Conservation (phyloP, 768 basidiomycete species). For the Mycena venus region DNA sequence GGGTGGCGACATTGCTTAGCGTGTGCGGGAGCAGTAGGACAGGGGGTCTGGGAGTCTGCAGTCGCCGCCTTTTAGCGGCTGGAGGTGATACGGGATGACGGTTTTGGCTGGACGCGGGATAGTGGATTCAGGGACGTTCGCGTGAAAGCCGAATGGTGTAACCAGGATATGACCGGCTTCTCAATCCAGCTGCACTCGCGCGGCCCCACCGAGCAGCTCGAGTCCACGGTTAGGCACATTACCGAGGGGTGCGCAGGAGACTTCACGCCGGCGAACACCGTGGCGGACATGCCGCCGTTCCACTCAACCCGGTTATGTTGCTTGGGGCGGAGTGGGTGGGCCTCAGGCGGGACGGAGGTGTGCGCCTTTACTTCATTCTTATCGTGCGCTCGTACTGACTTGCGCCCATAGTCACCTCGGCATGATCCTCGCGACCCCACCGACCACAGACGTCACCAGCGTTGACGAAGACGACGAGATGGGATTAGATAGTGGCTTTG, state of each 20-base stretch:
- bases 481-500: background rate
- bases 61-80: constrained; percentile 72
- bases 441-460: background rate
- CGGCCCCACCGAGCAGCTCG: background rate
- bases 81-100: background rate
- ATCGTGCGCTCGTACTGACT: constrained; percentile 1
- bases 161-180: background rate
- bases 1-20: no score
- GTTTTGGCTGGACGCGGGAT: background rate
- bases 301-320: background rate
- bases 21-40: no score
- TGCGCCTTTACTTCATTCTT: background rate
- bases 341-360: background rate
- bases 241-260: background rate
- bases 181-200: background rate
- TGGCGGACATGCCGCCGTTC: background rate
- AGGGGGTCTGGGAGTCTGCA: constrained; percentile 28
- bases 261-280: background rate
- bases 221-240: background rate
- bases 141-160: background rate
- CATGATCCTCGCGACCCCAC: background rate
- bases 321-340: background rate
- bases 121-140: background rate
- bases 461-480: background rate
- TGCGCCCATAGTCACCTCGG: constrained; percentile 6